Evolutionary conservation across 345 rosid genomes (phyloP), one percentile per base, ranked within the genome.

Genomic region (Xanthoceras sorbifolium): DNA sequence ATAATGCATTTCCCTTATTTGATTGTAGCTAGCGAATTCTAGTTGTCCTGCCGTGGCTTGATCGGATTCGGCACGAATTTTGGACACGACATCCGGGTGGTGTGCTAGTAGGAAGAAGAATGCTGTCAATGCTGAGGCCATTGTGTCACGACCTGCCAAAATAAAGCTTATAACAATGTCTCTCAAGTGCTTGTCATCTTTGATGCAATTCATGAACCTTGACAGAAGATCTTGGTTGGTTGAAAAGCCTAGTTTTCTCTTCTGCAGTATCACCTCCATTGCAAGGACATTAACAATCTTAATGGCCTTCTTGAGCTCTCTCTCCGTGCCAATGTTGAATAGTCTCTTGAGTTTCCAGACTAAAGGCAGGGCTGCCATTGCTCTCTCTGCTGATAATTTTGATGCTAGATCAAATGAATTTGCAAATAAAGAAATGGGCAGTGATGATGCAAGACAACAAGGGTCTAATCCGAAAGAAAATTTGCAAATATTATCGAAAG

Each of bases 401-500:
- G 94, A 81, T 3, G 96, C 96, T 4, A 82, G 73, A 71, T 88
- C 95, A 67, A 91, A 91, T 44, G 94, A 85, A 17, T 76, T 61
- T 0, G 88, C 89, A 62, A 89, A 85, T 4, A 50, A 38, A 22
- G 87, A 82, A 9, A 83, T 72, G 23, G 90, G 90, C 6, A 85
- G 62, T 22, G 87, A 83, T 18, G 82, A 69, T n/a, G 82, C 83
- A 1, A 91, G 86, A 50, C 87, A 88, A 25, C 86, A 86, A 0
- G 97, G 94, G 81, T 93, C 93, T 11, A 84, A 84, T 25, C 92
- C 94, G 71, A 93, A 81, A 0, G 96, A 89, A n/a, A 90, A 84
- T 31, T 82, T 91, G 77, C 92, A 91, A 14, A 91, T 89, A 40
- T 74, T 87, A 57, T 93, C 95, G 59, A 93, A 91, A 12, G 96